A percentile compares a stretch with the other conserved stretches of the same genome.
phyloP scores from a whole-genome alignment of 2,329 filamentous ascomycete species.

The Diplodia mutila region DNA sequence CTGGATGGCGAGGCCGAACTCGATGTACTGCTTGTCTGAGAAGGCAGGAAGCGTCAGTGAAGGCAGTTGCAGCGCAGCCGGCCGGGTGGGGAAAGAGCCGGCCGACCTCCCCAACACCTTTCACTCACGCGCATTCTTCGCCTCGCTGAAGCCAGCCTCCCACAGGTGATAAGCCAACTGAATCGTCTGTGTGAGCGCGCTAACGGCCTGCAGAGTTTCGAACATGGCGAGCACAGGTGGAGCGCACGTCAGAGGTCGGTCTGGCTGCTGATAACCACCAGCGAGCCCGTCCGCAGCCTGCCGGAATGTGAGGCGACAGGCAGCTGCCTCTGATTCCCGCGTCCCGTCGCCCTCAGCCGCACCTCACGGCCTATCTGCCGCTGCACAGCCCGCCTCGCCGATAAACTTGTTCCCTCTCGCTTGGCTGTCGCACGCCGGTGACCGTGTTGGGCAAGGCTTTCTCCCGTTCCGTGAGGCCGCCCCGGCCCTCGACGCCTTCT shows the following conservation, averaged over 20 bases:
- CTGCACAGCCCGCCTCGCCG: slow-evolving; percentile 7
- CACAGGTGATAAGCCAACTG: slow-evolving; percentile 27
- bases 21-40: slow-evolving; percentile 30
- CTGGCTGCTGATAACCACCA: slow-evolving; percentile 8
- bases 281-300: background rate
- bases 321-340: too few relatives aligned
- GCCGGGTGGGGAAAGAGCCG: background rate
- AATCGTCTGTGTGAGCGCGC: slow-evolving; percentile 24
- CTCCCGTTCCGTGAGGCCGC: background rate
- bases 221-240: background rate
- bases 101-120: background rate
- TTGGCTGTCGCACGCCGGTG: slow-evolving; percentile 1
- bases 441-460: background rate
- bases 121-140: slow-evolving; percentile 28
- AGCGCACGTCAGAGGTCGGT: background rate
- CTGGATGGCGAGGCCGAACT: slow-evolving; percentile 29
- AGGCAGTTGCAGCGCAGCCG: background rate
- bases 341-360: background rate
- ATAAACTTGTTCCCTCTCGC: background rate
- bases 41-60: background rate
- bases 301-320: background rate
- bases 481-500: background rate
- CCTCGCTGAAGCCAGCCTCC: slow-evolving; percentile 28
- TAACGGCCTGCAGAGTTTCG: slow-evolving; percentile 14
- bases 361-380: background rate